Evolutionary conservation across 345 rosid species (phyloP), one percentile per base, ranked within the genome.

Genomic region (Theobroma cacao): DNA sequence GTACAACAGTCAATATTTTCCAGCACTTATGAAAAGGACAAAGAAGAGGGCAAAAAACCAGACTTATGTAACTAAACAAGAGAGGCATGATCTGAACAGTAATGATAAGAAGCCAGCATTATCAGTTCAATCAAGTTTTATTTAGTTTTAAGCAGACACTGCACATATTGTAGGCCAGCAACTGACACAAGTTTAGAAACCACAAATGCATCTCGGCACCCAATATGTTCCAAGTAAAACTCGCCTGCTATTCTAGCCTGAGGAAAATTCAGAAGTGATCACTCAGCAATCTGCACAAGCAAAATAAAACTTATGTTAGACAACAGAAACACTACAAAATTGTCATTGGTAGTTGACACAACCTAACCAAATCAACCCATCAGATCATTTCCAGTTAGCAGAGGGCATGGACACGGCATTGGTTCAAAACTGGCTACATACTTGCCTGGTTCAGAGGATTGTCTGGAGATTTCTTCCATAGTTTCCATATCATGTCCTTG

Each of bases 391-490:
- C 43, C 10, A n/a, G 22, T 26, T 18, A 18, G 41, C 5, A 15
- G 63, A 73, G 34, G 45, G 30, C 3, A 68, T 43, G n/a, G 4
- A 68, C 36, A 30, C 18, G 2, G 31, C 52, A 45, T 69, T 45
- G n/a, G 36, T 68, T 30, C 59, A 48, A 31, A 70, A 15, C 31
- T 9, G 9, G 36, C n/a, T 24, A 26, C 14, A 52, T 41, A 33
- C 70, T 34, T 59, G 87, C 99, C 97, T 96, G 98, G 84, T 96
- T 96, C 64, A 94, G 97, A 69, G 98, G 99, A 83, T 96, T 96
- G 79, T 96, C 99, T 0, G 98, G 98, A 65, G 99, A 96, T 84
- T 96, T 96, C 90, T 96, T 96, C 99, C 99, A 96, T 74, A 94
- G 80, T 86, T 96, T 96, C 99, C 99, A 96, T 80, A 96, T 85